Percentiles rank a stretch among this genome's conserved stretches.
These are phyloP conservation scores for Hypocrella siamensis DNA, from an alignment of 2,329 filamentous ascomycete species.

Conservation along the genomic window DNA sequence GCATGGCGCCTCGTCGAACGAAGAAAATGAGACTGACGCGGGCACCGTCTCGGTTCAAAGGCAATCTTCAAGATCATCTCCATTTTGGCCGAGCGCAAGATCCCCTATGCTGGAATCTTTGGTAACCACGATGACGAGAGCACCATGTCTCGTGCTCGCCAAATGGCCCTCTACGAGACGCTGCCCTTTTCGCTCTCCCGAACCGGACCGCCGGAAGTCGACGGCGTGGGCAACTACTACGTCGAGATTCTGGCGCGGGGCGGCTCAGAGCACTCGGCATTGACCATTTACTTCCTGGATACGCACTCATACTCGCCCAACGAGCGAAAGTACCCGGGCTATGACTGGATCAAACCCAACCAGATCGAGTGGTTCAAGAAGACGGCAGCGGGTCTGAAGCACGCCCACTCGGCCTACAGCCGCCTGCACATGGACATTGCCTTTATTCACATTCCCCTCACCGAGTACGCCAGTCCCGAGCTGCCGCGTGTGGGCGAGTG, in stretches of 20 bases:
- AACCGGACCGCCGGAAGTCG: constrained; percentile 67
- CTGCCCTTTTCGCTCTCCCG: constrained; percentile 82
- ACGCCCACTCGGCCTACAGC: constrained; percentile 68
- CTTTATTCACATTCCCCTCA: constrained; percentile 93
- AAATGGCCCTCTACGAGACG: constrained; percentile 76
- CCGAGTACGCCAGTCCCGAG: constrained; percentile 58
- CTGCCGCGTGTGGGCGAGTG: constrained; percentile 51
- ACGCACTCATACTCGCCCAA: constrained; percentile 86
- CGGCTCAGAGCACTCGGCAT: constrained; percentile 66
- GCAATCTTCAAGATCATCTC: constrained; percentile 89
- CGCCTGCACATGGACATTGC: constrained; percentile 91
- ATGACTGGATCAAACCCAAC: constrained; percentile 90
- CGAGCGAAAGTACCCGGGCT: constrained; percentile 75
- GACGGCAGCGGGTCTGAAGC: constrained; percentile 59
- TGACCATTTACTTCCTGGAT: constrained; percentile 91
- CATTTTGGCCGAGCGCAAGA: constrained; percentile 69
- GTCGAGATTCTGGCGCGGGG: constrained; percentile 77
- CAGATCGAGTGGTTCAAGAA: constrained; percentile 91
- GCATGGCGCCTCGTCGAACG: too few relatives aligned
- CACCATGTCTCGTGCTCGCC: constrained; percentile 55
- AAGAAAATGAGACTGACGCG: background rate
- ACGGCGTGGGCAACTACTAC: constrained; percentile 89
- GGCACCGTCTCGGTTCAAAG: constrained; percentile 22
- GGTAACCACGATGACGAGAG: constrained; percentile 96
- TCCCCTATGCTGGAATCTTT: constrained; percentile 88